Percentiles rank a stretch among this genome's conserved stretches.
Evolutionary conservation across 164 flowering plant genomes (phyloP).

Genomic region (Umbilicus rupestris): DNA sequence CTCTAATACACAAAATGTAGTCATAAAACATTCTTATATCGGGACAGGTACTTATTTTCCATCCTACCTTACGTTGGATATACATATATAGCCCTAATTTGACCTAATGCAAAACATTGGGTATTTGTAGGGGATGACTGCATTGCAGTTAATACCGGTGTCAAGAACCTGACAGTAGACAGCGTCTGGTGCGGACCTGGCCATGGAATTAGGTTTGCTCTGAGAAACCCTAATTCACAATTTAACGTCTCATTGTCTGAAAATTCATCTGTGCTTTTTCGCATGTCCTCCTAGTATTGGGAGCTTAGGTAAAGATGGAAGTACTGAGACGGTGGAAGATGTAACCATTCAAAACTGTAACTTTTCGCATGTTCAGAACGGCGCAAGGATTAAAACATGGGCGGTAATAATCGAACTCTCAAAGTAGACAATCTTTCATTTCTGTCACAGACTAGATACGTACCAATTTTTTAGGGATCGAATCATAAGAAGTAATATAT

Average conservation of each 20-base stretch:
- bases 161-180: not conserved
- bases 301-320: conserved; percentile 4
- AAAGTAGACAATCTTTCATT: too few relatives aligned
- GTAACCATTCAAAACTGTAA: conserved; percentile 2
- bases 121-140: conserved; percentile 3
- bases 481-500: too few relatives aligned
- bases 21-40: not conserved
- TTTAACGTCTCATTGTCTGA: not conserved
- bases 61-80: too few relatives aligned
- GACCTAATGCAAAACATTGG: not conserved
- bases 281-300: not conserved
- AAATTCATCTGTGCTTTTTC: too few relatives aligned
- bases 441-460: too few relatives aligned
- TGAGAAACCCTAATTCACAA: not conserved
- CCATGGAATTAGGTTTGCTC: conserved; percentile 7
- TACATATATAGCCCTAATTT: not conserved
- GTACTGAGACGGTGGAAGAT: conserved; percentile 7
- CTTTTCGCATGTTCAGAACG: not conserved
- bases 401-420: not conserved
- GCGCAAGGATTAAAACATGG: conserved; percentile 7
- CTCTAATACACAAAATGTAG: not conserved
- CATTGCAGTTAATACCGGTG: conserved; percentile 5
- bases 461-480: not conserved
- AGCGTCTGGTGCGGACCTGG: conserved; percentile 5
- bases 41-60: conserved; percentile 1